Evolutionary conservation across 345 rosid species (phyloP), one percentile per base, ranked within the genome.

Genomic region (Hibiscus trionum): DNA sequence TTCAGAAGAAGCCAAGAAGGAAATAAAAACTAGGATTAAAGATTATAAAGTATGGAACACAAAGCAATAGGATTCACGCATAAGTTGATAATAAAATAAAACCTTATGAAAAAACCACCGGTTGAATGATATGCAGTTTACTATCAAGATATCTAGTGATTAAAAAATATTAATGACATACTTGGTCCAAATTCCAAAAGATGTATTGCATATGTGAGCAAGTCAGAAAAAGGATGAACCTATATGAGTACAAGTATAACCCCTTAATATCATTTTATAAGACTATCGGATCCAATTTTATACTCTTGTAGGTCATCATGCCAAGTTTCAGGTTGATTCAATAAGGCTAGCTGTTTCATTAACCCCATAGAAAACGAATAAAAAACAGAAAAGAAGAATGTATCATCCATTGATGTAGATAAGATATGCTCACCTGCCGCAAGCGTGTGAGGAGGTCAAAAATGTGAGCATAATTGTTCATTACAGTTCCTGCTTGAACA

Each of bases 371-470:
- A 10, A 16, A 50, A 27, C 1, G 2, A 21, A 5, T 19, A 1
- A 14, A 42, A 26, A 11, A 47, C 24, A 15, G 1, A 47, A 16
- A 16, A 70, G 17, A 33, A 69, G 46, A 17, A 49, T 56, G 29
- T 55, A n/a, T n/a, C 47, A n/a, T 31, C 62, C 11, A 33, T 33
- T 55, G 10, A 37, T 10, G 16, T 21, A 35, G 8, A 33, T 69
- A 15, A n/a, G 47, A 56, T 6, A 53, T 69, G 27, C 61, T 69
- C 73, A 90, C 98, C 96, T 90, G 99, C 69, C 99, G 91, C 87
- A 94, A 76, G 66, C 99, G 99, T 4, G 96, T 94, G 26, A 94
- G 96, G 73, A 91, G 97, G 75, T 91, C 99, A 82, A 94, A 94
- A 77, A 94, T 94, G 80, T 90, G 97, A 52, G 97, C 99, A 78